phyloP scores from a whole-genome alignment of 345 rosid species.

The Eutrema heterophyllum region DNA sequence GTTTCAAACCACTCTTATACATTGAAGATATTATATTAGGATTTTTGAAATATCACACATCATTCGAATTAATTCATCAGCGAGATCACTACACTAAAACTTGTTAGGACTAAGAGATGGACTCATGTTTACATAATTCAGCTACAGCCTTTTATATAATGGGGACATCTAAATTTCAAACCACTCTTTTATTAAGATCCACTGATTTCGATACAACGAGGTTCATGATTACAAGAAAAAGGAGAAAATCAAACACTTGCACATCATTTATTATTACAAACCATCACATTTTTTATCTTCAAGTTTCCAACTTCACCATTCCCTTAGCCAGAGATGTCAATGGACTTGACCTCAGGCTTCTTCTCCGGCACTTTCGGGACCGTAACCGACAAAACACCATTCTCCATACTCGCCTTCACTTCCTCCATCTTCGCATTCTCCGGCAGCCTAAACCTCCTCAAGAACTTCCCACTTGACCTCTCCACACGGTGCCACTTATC shows the following conservation, averaged over 20 bases:
- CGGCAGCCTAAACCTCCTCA: constrained; percentile 34
- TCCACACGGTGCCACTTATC: constrained; percentile 43
- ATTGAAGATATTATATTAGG: no score
- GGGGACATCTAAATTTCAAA: no score
- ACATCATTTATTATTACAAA: constrained; percentile 1
- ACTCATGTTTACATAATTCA: no score
- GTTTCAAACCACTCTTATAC: not conserved
- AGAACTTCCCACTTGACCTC: constrained; percentile 31
- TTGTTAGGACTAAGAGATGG: no score
- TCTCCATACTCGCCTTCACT: constrained; percentile 34
- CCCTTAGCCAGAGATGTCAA: constrained; percentile 23
- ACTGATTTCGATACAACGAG: not conserved
- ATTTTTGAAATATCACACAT: no score
- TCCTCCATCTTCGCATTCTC: constrained; percentile 30
- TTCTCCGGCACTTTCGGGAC: constrained; percentile 30
- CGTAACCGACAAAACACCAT: constrained; percentile 23
- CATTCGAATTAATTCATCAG: no score
- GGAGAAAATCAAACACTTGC: not conserved
- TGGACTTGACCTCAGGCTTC: constrained; percentile 34
- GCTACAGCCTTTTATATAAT: no score
- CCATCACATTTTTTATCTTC: not conserved
- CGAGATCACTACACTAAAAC: no score
- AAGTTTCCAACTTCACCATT: not conserved
- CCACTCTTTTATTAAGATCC: not conserved
- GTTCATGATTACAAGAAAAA: not conserved